These are phyloP conservation scores for Alternaria atra DNA, from an alignment of 2,329 filamentous ascomycete species.

Conservation along the genomic window DNA sequence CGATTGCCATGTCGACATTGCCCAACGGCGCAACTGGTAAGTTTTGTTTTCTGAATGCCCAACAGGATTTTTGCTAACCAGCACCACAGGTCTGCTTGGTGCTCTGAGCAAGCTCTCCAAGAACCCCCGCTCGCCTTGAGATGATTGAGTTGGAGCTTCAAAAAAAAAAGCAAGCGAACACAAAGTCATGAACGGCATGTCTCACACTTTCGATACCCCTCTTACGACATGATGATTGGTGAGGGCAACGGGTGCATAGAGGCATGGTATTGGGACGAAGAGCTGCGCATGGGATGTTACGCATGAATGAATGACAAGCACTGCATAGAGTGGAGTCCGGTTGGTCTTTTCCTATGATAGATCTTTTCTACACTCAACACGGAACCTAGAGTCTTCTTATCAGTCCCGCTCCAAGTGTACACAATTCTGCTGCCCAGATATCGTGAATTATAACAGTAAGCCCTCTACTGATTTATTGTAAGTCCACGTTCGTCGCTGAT, in stretches of 20 bases:
- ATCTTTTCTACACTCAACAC: conserved; percentile 5
- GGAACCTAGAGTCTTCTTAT: conserved; percentile 3
- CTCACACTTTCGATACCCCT: conserved; percentile 11
- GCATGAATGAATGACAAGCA: conserved; percentile 10
- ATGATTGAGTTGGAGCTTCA: neutral
- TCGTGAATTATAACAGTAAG: neutral
- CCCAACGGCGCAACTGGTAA: conserved; percentile 91
- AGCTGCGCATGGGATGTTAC: neutral
- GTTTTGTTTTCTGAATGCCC: conserved; percentile 40
- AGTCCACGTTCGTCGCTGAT: no score
- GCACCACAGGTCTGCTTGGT: conserved; percentile 39
- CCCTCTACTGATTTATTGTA: no score
- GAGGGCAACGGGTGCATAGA: neutral
- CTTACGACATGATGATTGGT: conserved; percentile 9
- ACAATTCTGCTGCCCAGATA: neutral
- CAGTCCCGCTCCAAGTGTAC: neutral
- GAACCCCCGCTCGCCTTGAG: conserved; percentile 16
- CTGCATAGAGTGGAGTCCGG: conserved; percentile 14
- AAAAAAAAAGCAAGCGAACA: conserved; percentile 1
- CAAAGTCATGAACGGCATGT: conserved; percentile 4
- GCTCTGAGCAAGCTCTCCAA: conserved; percentile 42
- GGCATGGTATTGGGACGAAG: neutral
- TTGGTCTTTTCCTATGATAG: conserved; percentile 5
- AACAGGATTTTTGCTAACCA: conserved; percentile 17
- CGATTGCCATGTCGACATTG: conserved; percentile 83